Percentiles rank a stretch among this genome's conserved stretches.
These are phyloP conservation scores for Cucumis melo DNA, from an alignment of 306 rosid species.

Conservation along the genomic window DNA sequence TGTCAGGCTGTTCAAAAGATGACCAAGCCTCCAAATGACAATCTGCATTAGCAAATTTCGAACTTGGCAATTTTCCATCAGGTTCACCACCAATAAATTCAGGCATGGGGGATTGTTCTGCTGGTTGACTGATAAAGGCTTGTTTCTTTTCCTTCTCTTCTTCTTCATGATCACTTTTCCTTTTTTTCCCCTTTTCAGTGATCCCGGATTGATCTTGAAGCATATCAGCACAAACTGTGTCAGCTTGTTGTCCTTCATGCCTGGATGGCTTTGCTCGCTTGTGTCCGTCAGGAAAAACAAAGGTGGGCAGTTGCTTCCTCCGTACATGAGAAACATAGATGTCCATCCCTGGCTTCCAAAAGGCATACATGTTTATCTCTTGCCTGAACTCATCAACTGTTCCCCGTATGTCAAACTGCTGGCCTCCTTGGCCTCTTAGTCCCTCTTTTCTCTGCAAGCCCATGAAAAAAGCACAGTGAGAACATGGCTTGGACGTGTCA, in stretches of 20 bases:
- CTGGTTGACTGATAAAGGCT: conserved; percentile 44
- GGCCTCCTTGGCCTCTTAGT: conserved; percentile 83
- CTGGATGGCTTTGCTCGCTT: conserved; percentile 46
- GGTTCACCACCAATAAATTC: conserved; percentile 28
- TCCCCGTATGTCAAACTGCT: conserved; percentile 92
- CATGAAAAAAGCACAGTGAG: conserved; percentile 92
- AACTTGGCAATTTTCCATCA: conserved; percentile 28
- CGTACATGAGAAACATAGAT: conserved; percentile 89
- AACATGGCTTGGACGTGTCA: conserved; percentile 59
- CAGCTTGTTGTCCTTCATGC: conserved; percentile 33
- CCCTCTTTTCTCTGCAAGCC: conserved; percentile 99
- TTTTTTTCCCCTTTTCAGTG: conserved; percentile 48
- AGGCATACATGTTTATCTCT: conserved; percentile 60
- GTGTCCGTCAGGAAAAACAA: conserved; percentile 82
- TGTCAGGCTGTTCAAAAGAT: conserved; percentile 13
- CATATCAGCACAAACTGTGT: conserved; percentile 30
- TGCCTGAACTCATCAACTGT: conserved; percentile 91
- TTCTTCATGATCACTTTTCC: conserved; percentile 52
- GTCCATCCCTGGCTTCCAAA: conserved; percentile 97
- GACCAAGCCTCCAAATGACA: conserved; percentile 26
- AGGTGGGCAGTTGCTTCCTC: conserved; percentile 81
- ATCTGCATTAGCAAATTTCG: conserved; percentile 18
- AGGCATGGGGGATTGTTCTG: conserved; percentile 34
- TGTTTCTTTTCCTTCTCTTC: conserved; percentile 36
- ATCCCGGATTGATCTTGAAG: conserved; percentile 31